phyloP scores from a whole-genome alignment of 495 filamentous ascomycete species.

The Penicillium simplicissimum region DNA sequence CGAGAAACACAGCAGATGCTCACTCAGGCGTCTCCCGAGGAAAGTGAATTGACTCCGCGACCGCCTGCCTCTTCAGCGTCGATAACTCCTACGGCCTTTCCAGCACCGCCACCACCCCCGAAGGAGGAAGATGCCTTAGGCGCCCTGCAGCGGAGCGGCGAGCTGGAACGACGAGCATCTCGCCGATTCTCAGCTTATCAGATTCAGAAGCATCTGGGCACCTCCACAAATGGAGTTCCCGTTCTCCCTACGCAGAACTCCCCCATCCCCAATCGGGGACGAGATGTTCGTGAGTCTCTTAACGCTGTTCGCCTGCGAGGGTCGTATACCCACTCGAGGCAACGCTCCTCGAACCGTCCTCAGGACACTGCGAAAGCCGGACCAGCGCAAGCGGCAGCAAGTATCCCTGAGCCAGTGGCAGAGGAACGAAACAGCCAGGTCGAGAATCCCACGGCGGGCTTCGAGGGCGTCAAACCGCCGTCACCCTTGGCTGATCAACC shows the following conservation, averaged over 20 bases:
- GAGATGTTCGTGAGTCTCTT: constrained; percentile 87
- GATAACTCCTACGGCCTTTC: constrained; percentile 32
- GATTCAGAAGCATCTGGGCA: constrained; percentile 87
- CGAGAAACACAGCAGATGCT: constrained; percentile 51
- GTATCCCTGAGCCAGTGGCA: constrained; percentile 66
- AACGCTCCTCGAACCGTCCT: constrained; percentile 53
- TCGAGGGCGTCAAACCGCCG: constrained; percentile 39
- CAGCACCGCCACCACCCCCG: constrained; percentile 71
- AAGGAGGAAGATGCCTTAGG: constrained; percentile 89
- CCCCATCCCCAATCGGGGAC: constrained; percentile 83
- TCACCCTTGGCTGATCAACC: constrained; percentile 65
- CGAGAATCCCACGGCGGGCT: constrained; percentile 35
- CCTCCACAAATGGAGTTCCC: constrained; percentile 76
- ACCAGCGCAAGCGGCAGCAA: constrained; percentile 49
- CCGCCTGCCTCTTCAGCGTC: constrained; percentile 41
- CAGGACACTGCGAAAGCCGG: constrained; percentile 58
- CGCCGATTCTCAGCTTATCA: constrained; percentile 93
- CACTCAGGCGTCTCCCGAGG: constrained; percentile 61
- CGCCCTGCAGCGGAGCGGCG: constrained; percentile 85
- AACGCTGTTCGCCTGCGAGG: constrained; percentile 84
- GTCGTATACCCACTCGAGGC: constrained; percentile 64
- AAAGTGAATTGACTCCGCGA: constrained; percentile 40
- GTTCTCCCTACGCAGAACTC: constrained; percentile 84
- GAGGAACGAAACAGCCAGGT: constrained; percentile 39
- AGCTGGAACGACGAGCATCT: constrained; percentile 91